phyloP scores from a whole-genome alignment of 371 early-diverging fungal genomes.

The Mucor indicus region DNA sequence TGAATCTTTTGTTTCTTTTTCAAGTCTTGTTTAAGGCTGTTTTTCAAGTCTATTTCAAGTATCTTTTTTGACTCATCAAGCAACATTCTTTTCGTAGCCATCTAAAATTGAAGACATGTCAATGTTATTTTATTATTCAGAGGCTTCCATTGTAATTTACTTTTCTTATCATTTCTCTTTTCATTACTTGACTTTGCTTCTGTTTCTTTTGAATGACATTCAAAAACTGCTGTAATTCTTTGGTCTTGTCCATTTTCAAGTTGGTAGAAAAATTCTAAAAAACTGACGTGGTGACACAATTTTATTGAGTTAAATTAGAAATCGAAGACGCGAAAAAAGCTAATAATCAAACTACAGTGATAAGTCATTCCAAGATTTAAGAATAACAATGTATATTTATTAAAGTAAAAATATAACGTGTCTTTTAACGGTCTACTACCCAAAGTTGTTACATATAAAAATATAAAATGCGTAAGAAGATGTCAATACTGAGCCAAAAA shows the following conservation, averaged over 20 bases:
- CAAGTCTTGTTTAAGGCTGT: constrained; percentile 4
- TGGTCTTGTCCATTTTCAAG: too few relatives aligned
- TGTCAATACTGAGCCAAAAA: too few relatives aligned
- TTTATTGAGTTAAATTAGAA: neutral
- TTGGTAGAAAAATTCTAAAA: neutral
- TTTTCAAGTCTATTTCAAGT: constrained; percentile 4
- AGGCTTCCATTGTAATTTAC: neutral
- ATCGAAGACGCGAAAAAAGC: neutral
- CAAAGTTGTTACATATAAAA: too few relatives aligned
- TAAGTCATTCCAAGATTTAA: neutral
- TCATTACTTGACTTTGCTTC: neutral
- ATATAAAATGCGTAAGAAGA: too few relatives aligned
- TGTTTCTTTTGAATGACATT: constrained; percentile 8
- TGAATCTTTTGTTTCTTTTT: neutral
- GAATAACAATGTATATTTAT: neutral
- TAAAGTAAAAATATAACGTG: too few relatives aligned
- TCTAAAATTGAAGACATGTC: neutral
- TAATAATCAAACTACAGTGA: neutral
- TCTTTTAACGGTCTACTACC: too few relatives aligned
- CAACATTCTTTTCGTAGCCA: constrained; percentile 9
- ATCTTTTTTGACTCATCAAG: constrained; percentile 6
- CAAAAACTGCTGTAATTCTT: constrained; percentile 4
- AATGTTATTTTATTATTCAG: neutral
- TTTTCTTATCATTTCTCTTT: neutral
- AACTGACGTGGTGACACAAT: neutral